These are phyloP conservation scores for Rhodomyrtus tomentosa DNA, from an alignment of 345 rosid species.

Conservation along the genomic window DNA sequence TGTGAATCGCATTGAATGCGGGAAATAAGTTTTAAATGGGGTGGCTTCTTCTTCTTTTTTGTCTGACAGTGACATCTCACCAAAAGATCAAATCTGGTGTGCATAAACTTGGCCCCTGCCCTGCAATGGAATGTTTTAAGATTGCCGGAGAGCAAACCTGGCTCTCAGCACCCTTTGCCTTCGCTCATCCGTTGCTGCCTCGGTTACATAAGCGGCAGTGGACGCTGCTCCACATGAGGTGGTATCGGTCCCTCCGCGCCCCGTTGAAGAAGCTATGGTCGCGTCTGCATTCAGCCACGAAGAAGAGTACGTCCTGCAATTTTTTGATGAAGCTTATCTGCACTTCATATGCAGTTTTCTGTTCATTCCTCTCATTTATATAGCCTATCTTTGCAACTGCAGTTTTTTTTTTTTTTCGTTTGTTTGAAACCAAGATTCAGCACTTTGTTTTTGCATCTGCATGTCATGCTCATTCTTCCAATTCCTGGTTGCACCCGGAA, in stretches of 20 bases:
- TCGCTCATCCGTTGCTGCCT: background rate
- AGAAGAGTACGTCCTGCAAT: background rate
- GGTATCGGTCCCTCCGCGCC: background rate
- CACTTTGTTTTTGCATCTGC: background rate
- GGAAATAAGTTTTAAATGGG: background rate
- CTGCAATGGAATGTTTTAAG: slow-evolving; percentile 17
- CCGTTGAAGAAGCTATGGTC: background rate
- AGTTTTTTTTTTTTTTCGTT: no score
- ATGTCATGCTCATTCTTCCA: background rate
- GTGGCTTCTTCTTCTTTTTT: background rate
- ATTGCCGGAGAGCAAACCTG: slow-evolving; percentile 25
- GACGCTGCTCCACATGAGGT: background rate
- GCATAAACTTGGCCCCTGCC: slow-evolving; percentile 27
- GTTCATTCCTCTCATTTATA: background rate
- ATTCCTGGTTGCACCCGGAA: background rate
- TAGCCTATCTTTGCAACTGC: background rate
- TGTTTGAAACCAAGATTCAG: background rate
- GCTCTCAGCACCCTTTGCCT: background rate
- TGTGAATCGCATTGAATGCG: background rate
- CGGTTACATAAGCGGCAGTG: background rate
- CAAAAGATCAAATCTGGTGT: slow-evolving; percentile 31
- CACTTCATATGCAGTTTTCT: background rate
- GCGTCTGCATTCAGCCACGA: background rate
- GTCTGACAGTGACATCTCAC: slow-evolving; percentile 42
- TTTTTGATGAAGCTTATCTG: accelerated